A percentile compares a stretch with the other conserved stretches of the same genome.
phyloP scores from a whole-genome alignment of 2,329 filamentous ascomycete genomes.

The Fusarium tjaetaba region DNA sequence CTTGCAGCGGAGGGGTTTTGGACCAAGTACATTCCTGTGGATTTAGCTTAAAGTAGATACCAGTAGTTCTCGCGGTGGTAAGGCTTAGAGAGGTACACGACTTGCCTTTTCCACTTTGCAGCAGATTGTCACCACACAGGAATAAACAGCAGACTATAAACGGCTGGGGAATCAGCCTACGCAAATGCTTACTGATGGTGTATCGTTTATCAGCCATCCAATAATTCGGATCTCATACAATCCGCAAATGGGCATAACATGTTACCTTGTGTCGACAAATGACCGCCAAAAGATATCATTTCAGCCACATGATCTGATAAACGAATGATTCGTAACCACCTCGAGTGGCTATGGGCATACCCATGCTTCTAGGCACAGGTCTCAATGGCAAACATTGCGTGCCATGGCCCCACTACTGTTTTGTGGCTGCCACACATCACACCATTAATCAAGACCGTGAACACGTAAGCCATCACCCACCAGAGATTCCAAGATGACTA shows the following conservation, averaged over 20 bases:
- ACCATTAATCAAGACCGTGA: accelerated
- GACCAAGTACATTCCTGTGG: too few relatives aligned
- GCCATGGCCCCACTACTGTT: not conserved
- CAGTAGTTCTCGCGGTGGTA: too few relatives aligned
- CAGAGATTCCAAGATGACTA: not conserved
- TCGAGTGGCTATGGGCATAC: not conserved
- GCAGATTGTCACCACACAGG: not conserved
- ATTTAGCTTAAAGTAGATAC: too few relatives aligned
- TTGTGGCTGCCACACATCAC: not conserved
- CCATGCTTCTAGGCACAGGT: not conserved
- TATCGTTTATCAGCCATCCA: not conserved
- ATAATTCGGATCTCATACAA: not conserved
- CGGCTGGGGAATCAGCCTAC: too few relatives aligned
- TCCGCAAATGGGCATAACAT: not conserved
- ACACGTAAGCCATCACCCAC: too few relatives aligned
- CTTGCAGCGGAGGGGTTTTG: too few relatives aligned
- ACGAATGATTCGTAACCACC: not conserved
- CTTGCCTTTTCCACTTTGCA: accelerated
- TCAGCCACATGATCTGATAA: not conserved
- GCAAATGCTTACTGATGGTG: too few relatives aligned
- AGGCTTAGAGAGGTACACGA: too few relatives aligned
- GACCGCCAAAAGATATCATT: accelerated
- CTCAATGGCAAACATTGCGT: not conserved
- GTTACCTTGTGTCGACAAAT: not conserved
- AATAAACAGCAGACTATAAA: not conserved